These are phyloP conservation scores for Cladosporium sp. DNA, from an alignment of 2,329 filamentous ascomycete genomes.

Conservation along the genomic window DNA sequence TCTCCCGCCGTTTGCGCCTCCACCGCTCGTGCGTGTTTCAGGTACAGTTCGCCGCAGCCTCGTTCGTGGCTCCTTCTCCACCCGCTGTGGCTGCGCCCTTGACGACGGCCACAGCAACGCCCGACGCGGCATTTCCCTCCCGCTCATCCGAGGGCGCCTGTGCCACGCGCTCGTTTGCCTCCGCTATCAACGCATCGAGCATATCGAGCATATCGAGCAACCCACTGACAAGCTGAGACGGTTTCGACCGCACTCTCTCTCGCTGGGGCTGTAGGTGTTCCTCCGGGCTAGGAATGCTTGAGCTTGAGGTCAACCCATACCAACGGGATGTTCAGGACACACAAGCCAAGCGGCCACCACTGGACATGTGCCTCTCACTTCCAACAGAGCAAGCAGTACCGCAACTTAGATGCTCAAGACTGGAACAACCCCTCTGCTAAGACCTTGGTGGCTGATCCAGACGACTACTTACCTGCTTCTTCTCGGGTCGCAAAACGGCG, in stretches of 20 bases:
- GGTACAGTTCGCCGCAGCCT: neutral
- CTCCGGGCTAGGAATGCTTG: neutral
- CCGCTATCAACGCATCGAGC: neutral
- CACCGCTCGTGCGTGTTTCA: neutral
- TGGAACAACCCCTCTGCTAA: conserved; percentile 26
- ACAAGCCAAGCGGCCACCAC: conserved; percentile 26
- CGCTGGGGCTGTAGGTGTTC: neutral
- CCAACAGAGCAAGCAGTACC: conserved; percentile 27
- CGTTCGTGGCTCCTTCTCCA: neutral
- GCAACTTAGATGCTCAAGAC: conserved; percentile 23
- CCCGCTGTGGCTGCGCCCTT: neutral
- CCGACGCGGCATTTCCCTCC: neutral
- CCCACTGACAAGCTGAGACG: neutral
- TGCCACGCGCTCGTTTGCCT: neutral
- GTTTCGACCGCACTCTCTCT: neutral
- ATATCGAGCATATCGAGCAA: neutral
- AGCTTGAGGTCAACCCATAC: neutral
- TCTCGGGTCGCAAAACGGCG: conserved; percentile 48
- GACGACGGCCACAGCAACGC: conserved; percentile 1
- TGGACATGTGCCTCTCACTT: conserved; percentile 29
- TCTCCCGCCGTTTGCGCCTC: conserved; percentile 1
- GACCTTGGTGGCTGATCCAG: conserved; percentile 53
- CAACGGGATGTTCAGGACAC: conserved; percentile 25
- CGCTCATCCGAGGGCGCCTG: neutral
- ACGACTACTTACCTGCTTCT: conserved; percentile 52